Evolutionary conservation across 2,329 filamentous ascomycete genomes (phyloP), one percentile per base, ranked within the genome.

Genomic region (Diplodia scrobiculata): DNA sequence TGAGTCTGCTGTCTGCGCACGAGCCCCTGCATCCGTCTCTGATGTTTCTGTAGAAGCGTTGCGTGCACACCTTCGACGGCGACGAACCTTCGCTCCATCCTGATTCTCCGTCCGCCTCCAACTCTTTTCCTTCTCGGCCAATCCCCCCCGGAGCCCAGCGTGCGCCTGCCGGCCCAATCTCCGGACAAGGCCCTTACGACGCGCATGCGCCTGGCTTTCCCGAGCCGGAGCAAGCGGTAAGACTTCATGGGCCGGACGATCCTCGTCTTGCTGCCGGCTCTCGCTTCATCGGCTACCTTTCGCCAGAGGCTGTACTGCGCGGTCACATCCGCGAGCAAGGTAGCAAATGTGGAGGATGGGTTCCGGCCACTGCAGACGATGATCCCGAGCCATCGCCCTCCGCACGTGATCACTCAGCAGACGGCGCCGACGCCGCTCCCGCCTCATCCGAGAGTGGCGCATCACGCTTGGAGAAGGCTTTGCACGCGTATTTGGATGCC

Each of bases 281-380:
- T 19, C 78, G 79, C 60, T 82, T 82, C 67, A 70, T 81, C 51
- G 79, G 80, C 63, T 81, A 82, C 66, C 71, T 82, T 64, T 80
- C 79, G 47, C 81, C 81, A 4, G 80, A 82, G 68, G 77, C 80
- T n/a, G 78, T 79, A 10, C 73, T 83, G 36, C 72, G 81, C 60
- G 77, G 80, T 51, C 75, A 80, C 36, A 74, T 78, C 48, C 69
- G 38, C 41, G 59, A 67, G 68, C 67, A 50, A 58, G 59, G 62
- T 41, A 68, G 73, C 73, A 65, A 74, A 74, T 19, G 75, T 73
- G 45, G 71, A 73, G 50, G 78, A 69, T 79, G 38, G 76, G 77
- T 68, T 71, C 68, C 53, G 68, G 68, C 27, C 71, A 74, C 58
- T 27, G 45, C 58, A 51, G 58, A 62, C 1, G 58, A 62, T 17